A percentile compares a stretch with the other conserved stretches of the same genome.
These are phyloP conservation scores for slime mould (Dictyostelium discoideum) DNA, from an alignment of 78 protist species.

Conservation along the genomic window dicty_2.7 NC_007089.4:4340001-4340500, in stretches of 20 bases:
- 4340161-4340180: background rate
- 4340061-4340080: no score
- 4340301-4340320: conserved; percentile 60
- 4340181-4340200: background rate
- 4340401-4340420: no score
- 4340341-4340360: conserved; percentile 81
- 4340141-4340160: background rate
- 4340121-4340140: background rate
- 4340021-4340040: no score
- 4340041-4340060: no score
- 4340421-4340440: no score
- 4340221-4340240: conserved; percentile 26
- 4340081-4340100: no score
- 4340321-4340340: conserved; percentile 72
- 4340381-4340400: background rate
- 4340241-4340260: conserved; percentile 41
- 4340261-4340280: conserved; percentile 81
- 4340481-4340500: conserved; percentile 83
- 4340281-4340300: conserved; percentile 50
- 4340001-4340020: no score
- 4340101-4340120: no score
- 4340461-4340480: no score
- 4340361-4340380: conserved; percentile 88
- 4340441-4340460: no score
- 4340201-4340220: background rate